Conservation (phyloP, 2,329 filamentous ascomycete species). For the Sordariomycetes sp. region DNA sequence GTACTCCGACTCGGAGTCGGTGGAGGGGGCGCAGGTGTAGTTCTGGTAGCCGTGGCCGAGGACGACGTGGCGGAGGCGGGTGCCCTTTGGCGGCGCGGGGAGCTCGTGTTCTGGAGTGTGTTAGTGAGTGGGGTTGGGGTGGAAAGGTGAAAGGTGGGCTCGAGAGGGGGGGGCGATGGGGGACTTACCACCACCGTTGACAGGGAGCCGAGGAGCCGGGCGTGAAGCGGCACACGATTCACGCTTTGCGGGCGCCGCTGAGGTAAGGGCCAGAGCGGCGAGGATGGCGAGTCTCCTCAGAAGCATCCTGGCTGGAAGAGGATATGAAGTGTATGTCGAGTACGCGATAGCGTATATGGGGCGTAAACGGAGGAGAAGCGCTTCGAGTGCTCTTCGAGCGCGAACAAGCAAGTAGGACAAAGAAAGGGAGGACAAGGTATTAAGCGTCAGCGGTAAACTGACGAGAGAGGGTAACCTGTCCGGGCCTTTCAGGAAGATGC, state of each 20-base stretch:
- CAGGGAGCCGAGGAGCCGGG: conserved; percentile 16
- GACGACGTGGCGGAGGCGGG: conserved; percentile 37
- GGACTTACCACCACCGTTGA: conserved; percentile 22
- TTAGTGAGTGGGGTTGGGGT: conserved; percentile 5
- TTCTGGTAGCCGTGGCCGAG: conserved; percentile 56
- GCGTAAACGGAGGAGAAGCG: too few relatives aligned
- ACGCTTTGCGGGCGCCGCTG: conserved; percentile 1
- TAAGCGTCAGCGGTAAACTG: neutral
- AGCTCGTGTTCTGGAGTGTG: conserved; percentile 20
- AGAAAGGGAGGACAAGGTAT: too few relatives aligned
- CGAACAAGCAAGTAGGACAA: too few relatives aligned
- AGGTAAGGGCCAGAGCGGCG: conserved; percentile 2
- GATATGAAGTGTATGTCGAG: neutral
- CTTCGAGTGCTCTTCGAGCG: too few relatives aligned
- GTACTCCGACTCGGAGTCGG: conserved; percentile 9
- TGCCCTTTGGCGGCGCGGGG: conserved; percentile 20
- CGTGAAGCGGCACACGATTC: conserved; percentile 2
- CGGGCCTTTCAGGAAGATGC: neutral
- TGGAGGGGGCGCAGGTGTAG: conserved; percentile 42
- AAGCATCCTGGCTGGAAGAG: neutral
- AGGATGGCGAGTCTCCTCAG: conserved; percentile 1
- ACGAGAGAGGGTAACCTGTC: neutral
- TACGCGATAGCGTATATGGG: too few relatives aligned
- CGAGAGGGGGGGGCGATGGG: neutral
- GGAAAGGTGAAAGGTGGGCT: neutral